Base-by-base conservation (phyloP, 306 rosid species). In the Vachellia pachyceras region DNA sequence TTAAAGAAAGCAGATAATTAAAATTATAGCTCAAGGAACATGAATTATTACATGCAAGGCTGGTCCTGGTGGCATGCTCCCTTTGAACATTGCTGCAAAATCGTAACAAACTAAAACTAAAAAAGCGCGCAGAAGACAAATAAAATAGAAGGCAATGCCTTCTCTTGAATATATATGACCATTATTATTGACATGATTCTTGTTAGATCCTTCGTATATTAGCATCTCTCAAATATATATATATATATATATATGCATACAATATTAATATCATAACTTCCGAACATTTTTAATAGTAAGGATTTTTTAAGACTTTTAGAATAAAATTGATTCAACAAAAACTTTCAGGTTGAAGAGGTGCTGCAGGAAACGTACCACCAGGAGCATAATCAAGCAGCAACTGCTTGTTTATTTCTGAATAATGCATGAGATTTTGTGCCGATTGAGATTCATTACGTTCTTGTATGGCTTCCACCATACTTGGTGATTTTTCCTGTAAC, bases 41-140 rank as follows among this genome's bases (percentile, higher is more conserved):
- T 14, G 36, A 23, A 45, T 37, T 57, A 77, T 69, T 77, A 82
- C 85, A 70, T 77, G 18, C 14, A 22, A 67, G 5, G 44, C 57
- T 72, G 37, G 29, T 58, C 33, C 33, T 29, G 33, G 33, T 29
- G 73, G 67, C 42, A 10, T 47, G 40, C 33, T 44, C 47, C 29
- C 66, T 1, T 3, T 23, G 66, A 13, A 45, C 58, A 45, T 25
- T 55, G 67, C 83, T 83, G 77, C 80, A 73, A 54, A 10, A 72
- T 60, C 15, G 4, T 14, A 72, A 49, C 76, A 60, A 73, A 17
- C 57, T 52, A 57, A 3, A 29, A 29, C 33, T 29, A 29, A 29
- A 29, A 29, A 29, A 29, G 5, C n/a, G n/a, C n/a, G n/a, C 4
- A 46, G 15, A 46, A 0, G 10, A 10, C 17, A 2, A 49, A 29